Conservation (phyloP, 1,284 basidiomycete species). For the Trichosporon ovoides region DNA sequence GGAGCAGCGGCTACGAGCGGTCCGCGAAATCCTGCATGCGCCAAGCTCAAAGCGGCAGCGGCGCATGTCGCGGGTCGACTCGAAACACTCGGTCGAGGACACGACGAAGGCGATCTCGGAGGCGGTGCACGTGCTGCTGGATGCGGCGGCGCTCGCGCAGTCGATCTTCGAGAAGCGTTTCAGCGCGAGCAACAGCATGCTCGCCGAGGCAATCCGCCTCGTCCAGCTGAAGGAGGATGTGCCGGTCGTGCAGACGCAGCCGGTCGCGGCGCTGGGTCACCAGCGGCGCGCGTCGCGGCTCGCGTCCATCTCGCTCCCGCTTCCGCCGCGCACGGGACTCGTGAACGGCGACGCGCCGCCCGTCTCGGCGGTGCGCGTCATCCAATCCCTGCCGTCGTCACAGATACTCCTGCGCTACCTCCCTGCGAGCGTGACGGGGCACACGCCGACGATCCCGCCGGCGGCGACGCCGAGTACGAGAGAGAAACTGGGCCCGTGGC, state of each 20-base stretch:
- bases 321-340: slow-evolving; percentile 25
- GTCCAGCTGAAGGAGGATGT: slow-evolving; percentile 39
- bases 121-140: slow-evolving; percentile 33
- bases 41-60: slow-evolving; percentile 17
- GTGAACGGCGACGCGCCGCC: slow-evolving; percentile 25
- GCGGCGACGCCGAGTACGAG: slow-evolving; percentile 56
- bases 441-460: slow-evolving; percentile 53
- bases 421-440: slow-evolving; percentile 38
- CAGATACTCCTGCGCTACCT: slow-evolving; percentile 48
- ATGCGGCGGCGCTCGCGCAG: slow-evolving; percentile 31
- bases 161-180: slow-evolving; percentile 29
- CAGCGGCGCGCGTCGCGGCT: slow-evolving; percentile 40
- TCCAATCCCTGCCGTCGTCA: slow-evolving; percentile 44
- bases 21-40: slow-evolving; percentile 50
- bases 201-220: slow-evolving; percentile 38
- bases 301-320: slow-evolving; percentile 41
- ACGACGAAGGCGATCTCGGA: slow-evolving; percentile 33
- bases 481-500: slow-evolving; percentile 37
- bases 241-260: slow-evolving; percentile 7
- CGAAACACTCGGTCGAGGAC: slow-evolving; percentile 21
- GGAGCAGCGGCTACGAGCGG: slow-evolving; percentile 62
- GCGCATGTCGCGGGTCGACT: slow-evolving; percentile 21
- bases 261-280: slow-evolving; percentile 16
- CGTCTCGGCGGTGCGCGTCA: slow-evolving; percentile 33
- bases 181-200: slow-evolving; percentile 26